Evolutionary conservation across 305 asterid genomes (phyloP).

Genomic region (Fraxinus angustifolia): DNA sequence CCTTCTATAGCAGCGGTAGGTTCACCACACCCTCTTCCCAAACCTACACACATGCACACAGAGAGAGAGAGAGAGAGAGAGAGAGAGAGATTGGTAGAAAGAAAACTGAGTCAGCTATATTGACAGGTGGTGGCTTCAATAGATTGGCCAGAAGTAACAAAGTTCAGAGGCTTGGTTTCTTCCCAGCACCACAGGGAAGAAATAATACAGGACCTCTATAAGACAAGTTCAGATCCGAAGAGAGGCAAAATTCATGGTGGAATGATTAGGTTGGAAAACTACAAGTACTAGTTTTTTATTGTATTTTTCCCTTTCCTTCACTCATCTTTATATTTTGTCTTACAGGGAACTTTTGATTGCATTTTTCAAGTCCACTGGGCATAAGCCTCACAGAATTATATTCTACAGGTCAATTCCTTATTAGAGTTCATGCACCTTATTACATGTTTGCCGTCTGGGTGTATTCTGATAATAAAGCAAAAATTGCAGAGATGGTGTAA

Average conservation of each 20-base stretch:
- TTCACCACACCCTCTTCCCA: not conserved
- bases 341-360: conserved; percentile 61
- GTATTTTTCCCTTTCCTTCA: not conserved
- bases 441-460: not conserved
- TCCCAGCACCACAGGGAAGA: conserved; percentile 67
- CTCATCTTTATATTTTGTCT: conserved; percentile 1
- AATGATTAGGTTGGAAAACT: conserved; percentile 54
- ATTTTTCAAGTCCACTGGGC: conserved; percentile 32
- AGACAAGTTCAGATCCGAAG: conserved; percentile 24
- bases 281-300: not conserved
- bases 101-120: not conserved
- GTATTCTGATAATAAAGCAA: not conserved
- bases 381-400: conserved; percentile 61
- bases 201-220: conserved; percentile 63
- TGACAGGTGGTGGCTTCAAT: conserved; percentile 88
- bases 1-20: conserved; percentile 85
- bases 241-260: conserved; percentile 54
- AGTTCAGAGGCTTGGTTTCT: conserved; percentile 70
- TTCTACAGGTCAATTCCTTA: conserved; percentile 56
- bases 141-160: conserved; percentile 87
- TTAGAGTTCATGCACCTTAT: not conserved
- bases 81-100: not conserved
- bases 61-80: no score
- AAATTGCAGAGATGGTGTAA: conserved; percentile 73
- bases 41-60: not conserved